Evolutionary conservation across 768 basidiomycete species (phyloP).

Genomic region (Tremella yokohamensis): DNA sequence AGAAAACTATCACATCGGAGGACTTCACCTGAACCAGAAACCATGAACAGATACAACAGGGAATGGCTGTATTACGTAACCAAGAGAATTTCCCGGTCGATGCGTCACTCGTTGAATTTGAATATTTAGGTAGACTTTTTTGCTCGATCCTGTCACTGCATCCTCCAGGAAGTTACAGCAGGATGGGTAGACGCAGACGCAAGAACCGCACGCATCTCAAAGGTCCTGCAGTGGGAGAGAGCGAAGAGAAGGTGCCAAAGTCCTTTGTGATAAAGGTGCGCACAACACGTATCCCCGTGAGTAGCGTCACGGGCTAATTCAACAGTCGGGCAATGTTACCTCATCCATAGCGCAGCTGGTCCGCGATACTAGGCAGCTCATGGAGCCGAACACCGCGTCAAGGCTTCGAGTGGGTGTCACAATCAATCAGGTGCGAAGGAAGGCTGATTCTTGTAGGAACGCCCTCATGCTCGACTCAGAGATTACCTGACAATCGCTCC

Average conservation of each 20-base stretch:
- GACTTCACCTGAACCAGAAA: conserved; percentile 17
- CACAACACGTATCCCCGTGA: neutral
- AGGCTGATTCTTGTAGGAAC: conserved; percentile 63
- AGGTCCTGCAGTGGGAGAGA: conserved; percentile 37
- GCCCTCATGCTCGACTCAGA: conserved; percentile 69
- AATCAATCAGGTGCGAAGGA: conserved; percentile 13
- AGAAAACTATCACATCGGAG: conserved; percentile 72
- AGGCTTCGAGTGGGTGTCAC: conserved; percentile 66
- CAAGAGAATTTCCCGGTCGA: too few species aligned
- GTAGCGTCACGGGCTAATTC: conserved; percentile 4
- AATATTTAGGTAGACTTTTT: too few species aligned
- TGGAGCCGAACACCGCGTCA: conserved; percentile 97
- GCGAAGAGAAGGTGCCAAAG: conserved; percentile 60
- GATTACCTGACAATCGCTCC: conserved; percentile 92
- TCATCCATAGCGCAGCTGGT: conserved; percentile 81
- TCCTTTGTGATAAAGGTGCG: conserved; percentile 83
- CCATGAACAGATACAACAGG: too few species aligned
- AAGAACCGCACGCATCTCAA: conserved; percentile 51
- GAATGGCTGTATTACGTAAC: too few species aligned
- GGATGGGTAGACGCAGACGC: conserved; percentile 44
- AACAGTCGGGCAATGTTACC: conserved; percentile 79
- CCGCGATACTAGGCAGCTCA: conserved; percentile 85
- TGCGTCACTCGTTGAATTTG: too few species aligned
- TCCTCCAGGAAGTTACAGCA: neutral
- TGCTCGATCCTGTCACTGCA: too few species aligned